Evolutionary conservation across 2,329 filamentous ascomycete genomes (phyloP), one percentile per base, ranked within the genome.

Genomic region (Aspergillus ustus): DNA sequence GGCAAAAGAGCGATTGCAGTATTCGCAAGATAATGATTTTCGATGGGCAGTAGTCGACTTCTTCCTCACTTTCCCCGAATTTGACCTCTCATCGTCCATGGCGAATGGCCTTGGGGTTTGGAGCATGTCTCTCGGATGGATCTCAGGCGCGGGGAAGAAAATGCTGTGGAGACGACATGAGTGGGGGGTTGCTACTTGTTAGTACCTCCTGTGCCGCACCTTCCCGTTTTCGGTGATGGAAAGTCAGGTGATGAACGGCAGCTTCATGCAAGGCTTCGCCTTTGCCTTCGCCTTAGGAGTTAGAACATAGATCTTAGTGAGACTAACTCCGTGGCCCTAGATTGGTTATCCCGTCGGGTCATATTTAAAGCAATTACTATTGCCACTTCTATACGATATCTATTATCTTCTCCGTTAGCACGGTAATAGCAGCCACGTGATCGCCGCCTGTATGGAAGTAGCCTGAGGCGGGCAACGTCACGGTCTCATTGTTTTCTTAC

Each of bases 21-120:
- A 81, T 70, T 81, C 79, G 69, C 80, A 82, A 28, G 78, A 78
- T 48, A 82, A 68, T 13, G 80, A 81, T 69, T 81, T 82, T 61
- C 78, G 77, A 69, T 80, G 77, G 54, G 76, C 69, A 45, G 74
- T 64, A 48, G 74, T 67, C 57, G 67, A 67, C 69, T 80, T 80
- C 73, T 79, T 80, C 71, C 75, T 78, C 40, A 74, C 69, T 66
- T 77, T 78, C 28, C 69, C 72, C 40, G 71, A 65, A 61, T 72
- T 66, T 52, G 67, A 64, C 66, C 72, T 75, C 59, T 76, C 73
- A 68, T 77, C 74, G 59, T 80, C 78, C 78, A 80, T 80, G 61
- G 66, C 64, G 68, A 66, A 67, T 63, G 63, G 64, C 59, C 59
- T 60, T 64, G 63, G 65, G 66, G 67, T 68, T 56, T 69, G 64